Conservation (phyloP, 345 rosid genomes). For the Lepidium aucheri region DNA sequence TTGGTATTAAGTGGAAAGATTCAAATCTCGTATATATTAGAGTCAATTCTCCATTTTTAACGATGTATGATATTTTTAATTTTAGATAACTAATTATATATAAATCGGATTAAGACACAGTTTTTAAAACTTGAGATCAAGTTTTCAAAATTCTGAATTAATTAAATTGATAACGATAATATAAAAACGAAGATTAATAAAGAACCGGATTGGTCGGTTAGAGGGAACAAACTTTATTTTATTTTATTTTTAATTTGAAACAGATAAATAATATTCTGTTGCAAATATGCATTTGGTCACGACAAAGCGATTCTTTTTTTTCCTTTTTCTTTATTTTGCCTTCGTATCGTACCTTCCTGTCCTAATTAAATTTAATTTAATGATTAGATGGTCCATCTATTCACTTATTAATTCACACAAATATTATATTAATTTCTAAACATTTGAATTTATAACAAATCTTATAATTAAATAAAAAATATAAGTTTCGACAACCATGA, state of each 20-base stretch:
- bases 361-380: not conserved
- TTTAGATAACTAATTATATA: too few relatives aligned
- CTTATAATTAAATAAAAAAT: not conserved
- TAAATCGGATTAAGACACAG: too few relatives aligned
- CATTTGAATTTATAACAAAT: too few relatives aligned
- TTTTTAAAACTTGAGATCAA: not conserved
- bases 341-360: conserved; percentile 14
- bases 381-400: not conserved
- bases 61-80: too few relatives aligned
- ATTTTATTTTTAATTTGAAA: not conserved
- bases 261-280: conserved; percentile 13
- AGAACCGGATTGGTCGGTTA: conserved; percentile 19
- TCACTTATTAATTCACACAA: not conserved
- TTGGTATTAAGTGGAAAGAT: too few relatives aligned
- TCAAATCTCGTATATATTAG: too few relatives aligned
- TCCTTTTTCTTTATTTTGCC: conserved; percentile 6
- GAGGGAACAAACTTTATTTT: not conserved
- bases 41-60: too few relatives aligned
- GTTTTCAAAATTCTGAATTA: not conserved
- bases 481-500: not conserved
- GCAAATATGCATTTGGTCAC: conserved; percentile 30
- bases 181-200: not conserved
- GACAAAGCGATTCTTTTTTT: conserved; percentile 26
- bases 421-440: too few relatives aligned
- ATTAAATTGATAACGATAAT: not conserved